Evolutionary conservation across 768 basidiomycete species (phyloP).

Genomic region (Pleurotus ostreatus): DNA sequence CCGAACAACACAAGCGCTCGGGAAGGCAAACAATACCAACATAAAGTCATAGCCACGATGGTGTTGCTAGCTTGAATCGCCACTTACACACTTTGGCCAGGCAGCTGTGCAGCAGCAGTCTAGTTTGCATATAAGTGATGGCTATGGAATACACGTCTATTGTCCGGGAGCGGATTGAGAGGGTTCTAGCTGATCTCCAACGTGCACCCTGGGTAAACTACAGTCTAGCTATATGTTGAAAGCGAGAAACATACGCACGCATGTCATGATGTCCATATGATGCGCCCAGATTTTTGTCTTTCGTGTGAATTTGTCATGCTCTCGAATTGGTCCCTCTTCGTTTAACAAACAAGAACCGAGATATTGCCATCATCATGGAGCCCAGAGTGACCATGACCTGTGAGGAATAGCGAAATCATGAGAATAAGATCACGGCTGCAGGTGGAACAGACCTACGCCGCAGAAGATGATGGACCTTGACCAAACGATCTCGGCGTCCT

Average conservation of each 20-base stretch:
- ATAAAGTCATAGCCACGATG: not conserved
- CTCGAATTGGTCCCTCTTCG: constrained; percentile 10
- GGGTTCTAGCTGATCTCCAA: not conserved
- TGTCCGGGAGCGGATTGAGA: not conserved
- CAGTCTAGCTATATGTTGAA: not conserved
- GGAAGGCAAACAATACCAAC: not conserved
- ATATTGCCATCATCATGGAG: constrained; percentile 24
- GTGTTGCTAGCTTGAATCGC: constrained; percentile 1
- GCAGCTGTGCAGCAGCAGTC: not conserved
- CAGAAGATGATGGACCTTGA: constrained; percentile 36
- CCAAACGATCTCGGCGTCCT: constrained; percentile 26
- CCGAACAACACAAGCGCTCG: not conserved
- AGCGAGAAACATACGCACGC: not conserved
- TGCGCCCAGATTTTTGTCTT: not conserved
- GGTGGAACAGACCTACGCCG: constrained; percentile 26
- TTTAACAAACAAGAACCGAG: constrained; percentile 23
- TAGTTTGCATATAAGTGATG: not conserved
- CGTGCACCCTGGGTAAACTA: not conserved
- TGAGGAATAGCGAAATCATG: not conserved
- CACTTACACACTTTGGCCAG: not conserved
- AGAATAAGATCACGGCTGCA: not conserved
- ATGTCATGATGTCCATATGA: not conserved
- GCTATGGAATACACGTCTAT: not conserved
- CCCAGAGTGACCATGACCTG: constrained; percentile 25
- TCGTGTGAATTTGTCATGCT: constrained; percentile 7